Conservation (phyloP, 192 early-diverging fungal species). For the Backusella sp. region DNA sequence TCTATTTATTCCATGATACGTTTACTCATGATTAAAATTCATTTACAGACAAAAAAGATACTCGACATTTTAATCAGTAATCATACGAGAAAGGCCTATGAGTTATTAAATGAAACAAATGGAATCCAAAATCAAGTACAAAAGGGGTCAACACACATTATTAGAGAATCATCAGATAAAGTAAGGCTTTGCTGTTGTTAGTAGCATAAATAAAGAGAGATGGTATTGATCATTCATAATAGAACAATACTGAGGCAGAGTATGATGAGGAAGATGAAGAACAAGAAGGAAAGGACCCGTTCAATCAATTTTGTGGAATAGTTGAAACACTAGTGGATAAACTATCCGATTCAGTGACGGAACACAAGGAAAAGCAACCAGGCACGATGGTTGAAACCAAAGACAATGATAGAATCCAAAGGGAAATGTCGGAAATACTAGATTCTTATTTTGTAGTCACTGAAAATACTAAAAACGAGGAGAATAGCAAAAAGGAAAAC, state of each 20-base stretch:
- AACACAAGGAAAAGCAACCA: constrained; percentile 29
- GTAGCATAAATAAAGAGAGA: not conserved
- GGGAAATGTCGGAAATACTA: constrained; percentile 40
- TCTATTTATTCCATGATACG: not conserved
- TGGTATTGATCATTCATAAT: not conserved
- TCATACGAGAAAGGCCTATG: constrained; percentile 66
- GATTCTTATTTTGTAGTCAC: constrained; percentile 53
- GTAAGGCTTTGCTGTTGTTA: not conserved
- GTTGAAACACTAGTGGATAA: constrained; percentile 72
- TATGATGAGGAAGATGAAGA: not conserved
- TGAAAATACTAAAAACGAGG: not conserved
- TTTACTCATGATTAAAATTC: no score
- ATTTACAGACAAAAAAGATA: not conserved
- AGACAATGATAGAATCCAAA: not conserved
- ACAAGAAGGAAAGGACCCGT: constrained; percentile 64
- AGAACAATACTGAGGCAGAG: not conserved
- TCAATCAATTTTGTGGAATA: constrained; percentile 79
- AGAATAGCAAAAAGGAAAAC: constrained; percentile 9
- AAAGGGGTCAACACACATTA: not conserved
- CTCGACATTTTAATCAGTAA: constrained; percentile 47
- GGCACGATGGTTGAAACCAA: not conserved
- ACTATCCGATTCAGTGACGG: constrained; percentile 62
- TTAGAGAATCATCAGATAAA: constrained; percentile 18
- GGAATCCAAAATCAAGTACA: not conserved
- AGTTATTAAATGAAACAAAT: constrained; percentile 47